A percentile compares a stretch with the other conserved stretches of the same genome.
These are phyloP conservation scores for Euphrasia confusa DNA, from an alignment of 257 asterid species.

Conservation along the genomic window DNA sequence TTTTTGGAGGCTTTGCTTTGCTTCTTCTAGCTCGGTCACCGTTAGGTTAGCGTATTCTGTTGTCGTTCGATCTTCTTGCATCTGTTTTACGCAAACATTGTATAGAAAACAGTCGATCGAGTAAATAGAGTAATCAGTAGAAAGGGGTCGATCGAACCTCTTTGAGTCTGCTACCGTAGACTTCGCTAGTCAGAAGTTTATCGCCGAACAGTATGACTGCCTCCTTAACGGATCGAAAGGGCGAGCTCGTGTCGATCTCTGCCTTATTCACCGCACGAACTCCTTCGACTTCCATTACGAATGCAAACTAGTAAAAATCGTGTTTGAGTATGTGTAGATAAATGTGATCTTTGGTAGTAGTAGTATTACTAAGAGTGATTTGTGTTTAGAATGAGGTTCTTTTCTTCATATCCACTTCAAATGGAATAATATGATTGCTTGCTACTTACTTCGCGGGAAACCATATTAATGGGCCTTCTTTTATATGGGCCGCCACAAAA, in stretches of 20 bases:
- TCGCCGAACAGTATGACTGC: constrained; percentile 24
- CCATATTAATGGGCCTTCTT: too few relatives aligned
- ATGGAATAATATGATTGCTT: background rate
- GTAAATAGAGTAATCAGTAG: background rate
- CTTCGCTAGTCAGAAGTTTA: constrained; percentile 11
- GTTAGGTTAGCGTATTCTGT: background rate
- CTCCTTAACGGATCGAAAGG: constrained; percentile 23
- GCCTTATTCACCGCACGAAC: constrained; percentile 1
- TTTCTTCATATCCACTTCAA: constrained; percentile 22
- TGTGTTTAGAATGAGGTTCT: constrained; percentile 20
- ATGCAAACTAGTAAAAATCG: background rate
- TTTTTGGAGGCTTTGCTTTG: constrained; percentile 17
- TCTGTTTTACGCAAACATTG: background rate
- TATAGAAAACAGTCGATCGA: too few relatives aligned
- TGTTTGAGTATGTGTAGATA: background rate
- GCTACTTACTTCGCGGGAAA: too few relatives aligned
- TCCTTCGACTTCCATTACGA: constrained; percentile 6
- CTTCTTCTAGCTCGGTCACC: constrained; percentile 12
- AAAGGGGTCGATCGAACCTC: background rate
- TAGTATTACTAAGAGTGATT: constrained; percentile 15
- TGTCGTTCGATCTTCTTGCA: background rate
- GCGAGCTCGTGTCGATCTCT: constrained; percentile 26
- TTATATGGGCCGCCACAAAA: too few relatives aligned
- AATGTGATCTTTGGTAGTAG: background rate
- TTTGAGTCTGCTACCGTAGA: constrained; percentile 17